Conservation (phyloP, 768 basidiomycete genomes). For the Rhizopogon vesiculosus region DNA sequence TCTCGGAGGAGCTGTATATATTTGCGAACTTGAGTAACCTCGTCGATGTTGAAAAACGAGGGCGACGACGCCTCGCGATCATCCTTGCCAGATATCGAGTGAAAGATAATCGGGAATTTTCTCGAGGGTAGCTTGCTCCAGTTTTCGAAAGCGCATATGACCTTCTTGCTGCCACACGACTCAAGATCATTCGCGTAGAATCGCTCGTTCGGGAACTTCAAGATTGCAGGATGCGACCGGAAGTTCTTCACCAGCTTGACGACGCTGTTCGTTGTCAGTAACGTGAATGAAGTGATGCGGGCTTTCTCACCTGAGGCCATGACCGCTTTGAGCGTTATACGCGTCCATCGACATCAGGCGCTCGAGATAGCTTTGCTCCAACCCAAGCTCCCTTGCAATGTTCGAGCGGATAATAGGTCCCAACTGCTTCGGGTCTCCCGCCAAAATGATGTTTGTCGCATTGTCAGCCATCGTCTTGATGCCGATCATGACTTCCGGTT, state of each 20-base stretch:
- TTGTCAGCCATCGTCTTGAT: slow-evolving; percentile 56
- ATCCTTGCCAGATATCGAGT: slow-evolving; percentile 56
- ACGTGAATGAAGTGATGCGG: slow-evolving; percentile 2
- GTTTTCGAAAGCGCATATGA: slow-evolving; percentile 22
- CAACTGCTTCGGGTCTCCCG: slow-evolving; percentile 70
- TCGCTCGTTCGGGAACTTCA: slow-evolving; percentile 54
- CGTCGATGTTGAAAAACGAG: slow-evolving; percentile 68
- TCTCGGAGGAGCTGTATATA: slow-evolving; percentile 31
- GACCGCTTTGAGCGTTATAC: slow-evolving; percentile 32
- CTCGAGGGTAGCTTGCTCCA: slow-evolving; percentile 22
- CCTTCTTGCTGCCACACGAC: slow-evolving; percentile 34
- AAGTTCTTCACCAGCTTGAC: slow-evolving; percentile 64
- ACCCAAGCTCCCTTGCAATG: slow-evolving; percentile 50
- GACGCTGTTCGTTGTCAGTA: slow-evolving; percentile 32
- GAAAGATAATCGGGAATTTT: slow-evolving; percentile 58
- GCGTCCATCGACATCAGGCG: slow-evolving; percentile 46
- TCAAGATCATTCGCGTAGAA: slow-evolving; percentile 57
- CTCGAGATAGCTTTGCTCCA: slow-evolving; percentile 59
- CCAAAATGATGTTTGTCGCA: slow-evolving; percentile 53
- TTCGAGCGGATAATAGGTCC: slow-evolving; percentile 62
- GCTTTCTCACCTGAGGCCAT: slow-evolving; percentile 32
- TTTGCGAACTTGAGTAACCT: slow-evolving; percentile 46
- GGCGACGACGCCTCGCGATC: slow-evolving; percentile 64
- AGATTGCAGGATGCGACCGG: slow-evolving; percentile 57
- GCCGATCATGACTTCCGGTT: slow-evolving; percentile 59